phyloP scores from a whole-genome alignment of 352 stramenopile genomes.

The Elongisporangium undulatum region DNA sequence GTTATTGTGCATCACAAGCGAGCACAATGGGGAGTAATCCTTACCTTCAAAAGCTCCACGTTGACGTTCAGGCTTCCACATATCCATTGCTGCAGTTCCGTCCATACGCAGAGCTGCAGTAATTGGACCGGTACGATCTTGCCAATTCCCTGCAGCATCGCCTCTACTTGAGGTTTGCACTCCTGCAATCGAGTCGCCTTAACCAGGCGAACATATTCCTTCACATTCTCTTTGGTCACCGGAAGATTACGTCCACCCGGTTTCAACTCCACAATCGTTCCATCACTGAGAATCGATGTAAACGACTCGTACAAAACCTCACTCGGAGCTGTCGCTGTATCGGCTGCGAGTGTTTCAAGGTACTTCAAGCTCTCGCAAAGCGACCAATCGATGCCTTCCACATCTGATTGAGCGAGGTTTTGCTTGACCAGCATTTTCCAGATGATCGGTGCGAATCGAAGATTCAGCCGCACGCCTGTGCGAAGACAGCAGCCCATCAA shows the following conservation, averaged over 20 bases:
- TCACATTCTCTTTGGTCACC: conserved; percentile 67
- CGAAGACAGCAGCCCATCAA: conserved; percentile 76
- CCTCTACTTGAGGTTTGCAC: conserved; percentile 71
- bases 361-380: conserved; percentile 52
- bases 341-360: conserved; percentile 21
- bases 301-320: conserved; percentile 66
- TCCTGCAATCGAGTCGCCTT: conserved; percentile 64
- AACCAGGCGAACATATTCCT: conserved; percentile 64
- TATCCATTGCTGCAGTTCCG: conserved; percentile 75
- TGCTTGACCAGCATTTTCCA: conserved; percentile 83
- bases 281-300: conserved; percentile 65
- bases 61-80: conserved; percentile 76
- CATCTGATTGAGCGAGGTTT: conserved; percentile 45
- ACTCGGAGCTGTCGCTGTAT: conserved; percentile 5
- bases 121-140: conserved; percentile 67
- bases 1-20: conserved; percentile 13
- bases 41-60: conserved; percentile 66
- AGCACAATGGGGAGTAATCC: conserved; percentile 3
- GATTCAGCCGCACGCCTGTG: conserved; percentile 69
- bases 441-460: conserved; percentile 64
- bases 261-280: conserved; percentile 62
- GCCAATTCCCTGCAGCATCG: conserved; percentile 61
- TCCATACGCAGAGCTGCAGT: conserved; percentile 74
- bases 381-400: conserved; percentile 59
- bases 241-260: conserved; percentile 27